These are phyloP conservation scores for Fusarium hostae DNA, from an alignment of 2,329 filamentous ascomycete species.

Conservation along the genomic window DNA sequence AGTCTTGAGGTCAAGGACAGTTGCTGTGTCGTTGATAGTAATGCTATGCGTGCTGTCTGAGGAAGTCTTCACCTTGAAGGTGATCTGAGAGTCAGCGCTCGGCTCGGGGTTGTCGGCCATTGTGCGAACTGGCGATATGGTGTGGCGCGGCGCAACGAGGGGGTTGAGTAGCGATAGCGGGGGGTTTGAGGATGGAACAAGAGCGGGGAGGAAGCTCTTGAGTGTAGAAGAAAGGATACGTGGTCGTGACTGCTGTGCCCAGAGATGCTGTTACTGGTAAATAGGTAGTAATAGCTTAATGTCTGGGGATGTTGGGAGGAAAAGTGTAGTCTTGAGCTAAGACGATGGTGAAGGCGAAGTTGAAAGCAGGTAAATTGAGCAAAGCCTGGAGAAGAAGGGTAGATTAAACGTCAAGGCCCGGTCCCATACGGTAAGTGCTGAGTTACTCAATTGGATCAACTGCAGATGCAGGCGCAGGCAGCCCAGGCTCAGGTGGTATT, in stretches of 20 bases:
- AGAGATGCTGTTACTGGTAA: neutral
- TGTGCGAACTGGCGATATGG: constrained; percentile 23
- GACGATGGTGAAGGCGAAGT: constrained; percentile 20
- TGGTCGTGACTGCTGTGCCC: neutral
- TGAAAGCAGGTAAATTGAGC: constrained; percentile 15
- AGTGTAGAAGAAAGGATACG: neutral
- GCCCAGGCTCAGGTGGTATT: constrained; percentile 7
- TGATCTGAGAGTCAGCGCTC: constrained; percentile 78
- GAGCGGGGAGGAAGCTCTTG: constrained; percentile 16
- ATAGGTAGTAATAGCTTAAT: neutral
- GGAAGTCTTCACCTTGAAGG: constrained; percentile 98
- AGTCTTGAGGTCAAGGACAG: constrained; percentile 86
- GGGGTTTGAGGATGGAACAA: constrained; percentile 1
- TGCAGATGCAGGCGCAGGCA: neutral
- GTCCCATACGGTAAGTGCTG: neutral
- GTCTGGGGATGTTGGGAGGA: neutral
- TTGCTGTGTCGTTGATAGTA: constrained; percentile 80
- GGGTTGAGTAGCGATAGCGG: constrained; percentile 27
- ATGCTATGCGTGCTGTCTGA: constrained; percentile 85
- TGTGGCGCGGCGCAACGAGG: constrained; percentile 31
- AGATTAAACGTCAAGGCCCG: neutral
- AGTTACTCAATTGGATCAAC: constrained; percentile 4
- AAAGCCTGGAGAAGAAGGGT: constrained; percentile 3
- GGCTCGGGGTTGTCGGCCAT: constrained; percentile 75
- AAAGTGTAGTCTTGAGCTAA: neutral